phyloP scores from a whole-genome alignment of 2,329 filamentous ascomycete species.

The Cordyceps javanica region DNA sequence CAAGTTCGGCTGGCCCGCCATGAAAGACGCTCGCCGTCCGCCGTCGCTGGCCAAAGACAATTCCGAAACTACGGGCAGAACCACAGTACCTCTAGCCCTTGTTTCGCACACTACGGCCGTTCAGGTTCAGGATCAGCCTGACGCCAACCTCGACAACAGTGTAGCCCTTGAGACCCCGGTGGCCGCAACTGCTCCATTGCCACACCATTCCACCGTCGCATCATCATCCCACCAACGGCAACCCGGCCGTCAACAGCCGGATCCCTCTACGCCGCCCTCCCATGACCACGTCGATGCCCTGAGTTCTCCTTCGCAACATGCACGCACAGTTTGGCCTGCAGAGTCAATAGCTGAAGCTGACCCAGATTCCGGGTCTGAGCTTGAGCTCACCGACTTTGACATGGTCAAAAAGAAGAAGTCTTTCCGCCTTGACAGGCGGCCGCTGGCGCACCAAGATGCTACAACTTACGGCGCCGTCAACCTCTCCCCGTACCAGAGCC shows the following conservation, averaged over 20 bases:
- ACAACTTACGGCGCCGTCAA: slow-evolving; percentile 35
- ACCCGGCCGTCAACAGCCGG: not conserved
- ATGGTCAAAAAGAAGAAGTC: slow-evolving; percentile 33
- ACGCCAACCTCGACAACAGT: not conserved
- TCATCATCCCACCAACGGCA: slow-evolving; percentile 2
- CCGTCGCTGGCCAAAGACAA: slow-evolving; percentile 1
- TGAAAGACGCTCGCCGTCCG: not conserved
- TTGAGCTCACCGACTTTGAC: slow-evolving; percentile 12
- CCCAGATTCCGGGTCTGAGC: slow-evolving; percentile 9
- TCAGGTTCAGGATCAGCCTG: not conserved
- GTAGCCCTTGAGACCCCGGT: slow-evolving; percentile 6
- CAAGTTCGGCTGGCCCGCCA: slow-evolving; percentile 1
- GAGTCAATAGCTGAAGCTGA: slow-evolving; percentile 9
- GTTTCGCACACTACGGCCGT: not conserved
- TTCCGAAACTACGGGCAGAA: not conserved
- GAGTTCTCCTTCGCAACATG: slow-evolving; percentile 11
- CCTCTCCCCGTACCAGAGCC: slow-evolving; percentile 29
- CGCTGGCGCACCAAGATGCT: slow-evolving; percentile 20
- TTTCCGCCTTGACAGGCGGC: slow-evolving; percentile 26
- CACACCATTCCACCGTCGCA: slow-evolving; percentile 5
- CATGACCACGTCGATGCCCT: not conserved
- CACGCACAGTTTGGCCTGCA: slow-evolving; percentile 9
- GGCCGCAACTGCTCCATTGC: not conserved
- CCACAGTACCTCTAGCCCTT: slow-evolving; percentile 6
- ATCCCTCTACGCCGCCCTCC: not conserved